A percentile compares a stretch with the other conserved stretches of the same genome.
phyloP scores from a whole-genome alignment of 1,139 yeast species.

The Suhomyces ambrosiae region DNA sequence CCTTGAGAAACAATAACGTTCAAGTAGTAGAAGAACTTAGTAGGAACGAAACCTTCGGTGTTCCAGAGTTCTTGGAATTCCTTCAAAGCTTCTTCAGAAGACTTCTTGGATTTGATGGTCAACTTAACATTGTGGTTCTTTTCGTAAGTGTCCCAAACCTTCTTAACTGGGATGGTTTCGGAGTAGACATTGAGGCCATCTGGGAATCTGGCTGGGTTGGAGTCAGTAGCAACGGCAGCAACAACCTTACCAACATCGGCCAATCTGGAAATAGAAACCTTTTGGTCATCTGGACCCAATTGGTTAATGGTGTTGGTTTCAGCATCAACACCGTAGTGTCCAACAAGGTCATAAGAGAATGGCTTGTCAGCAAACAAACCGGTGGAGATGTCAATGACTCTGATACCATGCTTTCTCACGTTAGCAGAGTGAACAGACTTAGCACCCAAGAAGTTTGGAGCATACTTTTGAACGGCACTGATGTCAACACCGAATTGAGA shows the following conservation, averaged over 20 bases:
- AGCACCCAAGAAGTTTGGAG: slow-evolving; percentile 36
- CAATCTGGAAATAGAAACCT: slow-evolving; percentile 36
- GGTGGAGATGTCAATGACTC: slow-evolving; percentile 51
- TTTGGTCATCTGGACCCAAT: slow-evolving; percentile 43
- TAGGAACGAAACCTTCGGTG: slow-evolving; percentile 31
- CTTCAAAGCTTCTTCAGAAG: slow-evolving; percentile 34
- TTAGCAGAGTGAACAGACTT: slow-evolving; percentile 44
- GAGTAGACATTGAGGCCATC: slow-evolving; percentile 48
- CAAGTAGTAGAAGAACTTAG: slow-evolving; percentile 33
- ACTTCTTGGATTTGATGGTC: slow-evolving; percentile 24
- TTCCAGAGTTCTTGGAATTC: slow-evolving; percentile 30
- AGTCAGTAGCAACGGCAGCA: slow-evolving; percentile 35
- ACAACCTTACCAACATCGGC: slow-evolving; percentile 50
- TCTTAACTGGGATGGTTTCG: slow-evolving; percentile 39
- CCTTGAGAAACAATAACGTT: slow-evolving; percentile 37
- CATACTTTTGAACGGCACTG: slow-evolving; percentile 21
- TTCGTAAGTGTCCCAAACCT: slow-evolving; percentile 45
- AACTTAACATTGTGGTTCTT: slow-evolving; percentile 39
- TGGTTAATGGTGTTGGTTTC: slow-evolving; percentile 38
- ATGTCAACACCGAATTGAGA: slow-evolving; percentile 62
- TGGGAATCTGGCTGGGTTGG: slow-evolving; percentile 43
- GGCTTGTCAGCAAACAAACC: slow-evolving; percentile 48
- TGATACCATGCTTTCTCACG: slow-evolving; percentile 37
- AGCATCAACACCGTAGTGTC: slow-evolving; percentile 41
- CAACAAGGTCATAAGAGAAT: slow-evolving; percentile 37